phyloP scores from a whole-genome alignment of 306 rosid species.

The Glycyrrhiza uralensis region DNA sequence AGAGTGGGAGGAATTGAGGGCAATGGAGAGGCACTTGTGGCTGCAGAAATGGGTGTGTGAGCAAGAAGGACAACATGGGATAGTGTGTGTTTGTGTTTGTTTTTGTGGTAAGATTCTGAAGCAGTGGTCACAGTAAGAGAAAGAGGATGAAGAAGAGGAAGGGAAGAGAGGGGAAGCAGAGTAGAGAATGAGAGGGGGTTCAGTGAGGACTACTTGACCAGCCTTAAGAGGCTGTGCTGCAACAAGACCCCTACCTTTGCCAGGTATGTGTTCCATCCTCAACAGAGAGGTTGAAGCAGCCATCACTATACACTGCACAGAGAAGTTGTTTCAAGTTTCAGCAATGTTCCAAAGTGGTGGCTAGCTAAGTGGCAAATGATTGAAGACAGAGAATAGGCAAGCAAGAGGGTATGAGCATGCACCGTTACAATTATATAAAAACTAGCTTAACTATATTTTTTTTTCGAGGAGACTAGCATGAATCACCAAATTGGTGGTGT shows the following conservation, averaged over 20 bases:
- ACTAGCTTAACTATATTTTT: too few relatives aligned
- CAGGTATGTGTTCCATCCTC: slow-evolving; percentile 30
- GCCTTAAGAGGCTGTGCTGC: slow-evolving; percentile 48
- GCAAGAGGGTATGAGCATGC: background rate
- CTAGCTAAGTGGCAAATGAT: background rate
- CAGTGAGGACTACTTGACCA: slow-evolving; percentile 57
- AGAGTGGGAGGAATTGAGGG: slow-evolving; percentile 39
- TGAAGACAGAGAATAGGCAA: background rate
- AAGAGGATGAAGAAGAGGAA: background rate
- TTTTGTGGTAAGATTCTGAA: slow-evolving; percentile 37
- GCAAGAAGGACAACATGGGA: slow-evolving; percentile 49
- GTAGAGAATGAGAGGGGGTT: slow-evolving; percentile 60
- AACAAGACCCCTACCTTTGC: slow-evolving; percentile 54
- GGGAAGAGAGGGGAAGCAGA: slow-evolving; percentile 42
- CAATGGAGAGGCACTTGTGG: slow-evolving; percentile 34
- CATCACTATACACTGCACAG: too few relatives aligned
- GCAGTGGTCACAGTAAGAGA: slow-evolving; percentile 50
- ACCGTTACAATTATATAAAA: too few relatives aligned
- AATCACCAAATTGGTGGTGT: too few relatives aligned
- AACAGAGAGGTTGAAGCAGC: slow-evolving; percentile 22
- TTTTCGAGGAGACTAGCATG: too few relatives aligned
- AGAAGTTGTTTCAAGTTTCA: background rate
- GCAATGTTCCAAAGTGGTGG: background rate
- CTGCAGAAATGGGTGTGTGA: slow-evolving; percentile 40
- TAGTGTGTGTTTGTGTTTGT: background rate